Evolutionary conservation across 768 basidiomycete species (phyloP).

Genomic region (Leccinellum rugosiceps): DNA sequence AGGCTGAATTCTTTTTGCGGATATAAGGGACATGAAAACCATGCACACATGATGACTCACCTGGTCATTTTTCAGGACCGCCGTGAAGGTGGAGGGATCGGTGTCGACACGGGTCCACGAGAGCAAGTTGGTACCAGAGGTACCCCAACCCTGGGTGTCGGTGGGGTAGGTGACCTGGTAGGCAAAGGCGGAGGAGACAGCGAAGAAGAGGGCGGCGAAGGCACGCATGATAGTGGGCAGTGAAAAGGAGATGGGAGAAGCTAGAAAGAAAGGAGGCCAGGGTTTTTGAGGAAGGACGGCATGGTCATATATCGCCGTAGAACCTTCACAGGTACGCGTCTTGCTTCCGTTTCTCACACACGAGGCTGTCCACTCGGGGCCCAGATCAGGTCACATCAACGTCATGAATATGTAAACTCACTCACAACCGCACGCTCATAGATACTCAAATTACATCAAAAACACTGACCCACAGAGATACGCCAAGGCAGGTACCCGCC

Average conservation of each 20-base stretch:
- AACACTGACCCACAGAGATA: background rate
- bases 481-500: background rate
- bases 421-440: background rate
- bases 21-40: conserved; percentile 1
- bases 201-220: conserved; percentile 42
- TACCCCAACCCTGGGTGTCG: conserved; percentile 51
- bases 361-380: background rate
- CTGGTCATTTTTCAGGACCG: conserved; percentile 56
- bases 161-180: conserved; percentile 58
- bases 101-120: conserved; percentile 64
- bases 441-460: conserved; percentile 2
- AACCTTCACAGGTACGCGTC: conserved; percentile 8
- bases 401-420: conserved; percentile 4
- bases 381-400: background rate
- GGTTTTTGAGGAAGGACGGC: background rate
- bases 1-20: conserved; percentile 29
- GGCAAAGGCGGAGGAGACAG: conserved; percentile 57
- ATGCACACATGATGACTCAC: conserved; percentile 32
- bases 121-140: conserved; percentile 49
- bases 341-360: conserved; percentile 23
- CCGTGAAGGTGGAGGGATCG: conserved; percentile 66
- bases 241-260: background rate
- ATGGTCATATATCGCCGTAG: conserved; percentile 6
- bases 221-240: conserved; percentile 40
- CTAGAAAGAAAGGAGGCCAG: conserved; percentile 3